These are phyloP conservation scores for Backusella parvicylindrica DNA, from an alignment of 192 early-diverging fungal species.

Conservation along the genomic window DNA sequence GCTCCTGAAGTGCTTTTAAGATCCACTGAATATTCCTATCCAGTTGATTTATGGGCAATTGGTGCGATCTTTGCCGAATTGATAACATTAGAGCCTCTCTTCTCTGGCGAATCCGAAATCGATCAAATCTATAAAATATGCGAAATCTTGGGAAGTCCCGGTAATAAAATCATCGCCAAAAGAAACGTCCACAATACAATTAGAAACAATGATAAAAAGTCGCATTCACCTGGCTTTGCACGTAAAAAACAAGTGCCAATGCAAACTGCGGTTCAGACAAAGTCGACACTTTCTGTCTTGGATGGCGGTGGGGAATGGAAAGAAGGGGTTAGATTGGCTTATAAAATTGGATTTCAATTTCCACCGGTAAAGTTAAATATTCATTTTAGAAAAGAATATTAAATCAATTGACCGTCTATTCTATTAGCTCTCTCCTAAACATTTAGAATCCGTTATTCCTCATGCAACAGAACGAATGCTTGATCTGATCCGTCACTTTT, in stretches of 20 bases:
- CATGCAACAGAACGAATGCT: slow-evolving; percentile 25
- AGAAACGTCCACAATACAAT: background rate
- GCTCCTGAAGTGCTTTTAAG: slow-evolving; percentile 92
- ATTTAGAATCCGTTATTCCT: background rate
- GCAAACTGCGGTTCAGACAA: background rate
- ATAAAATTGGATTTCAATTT: slow-evolving; percentile 65
- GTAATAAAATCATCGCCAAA: background rate
- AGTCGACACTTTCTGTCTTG: background rate
- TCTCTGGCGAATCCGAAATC: slow-evolving; percentile 89
- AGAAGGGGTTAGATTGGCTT: slow-evolving; percentile 65
- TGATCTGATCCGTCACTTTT: slow-evolving; percentile 64
- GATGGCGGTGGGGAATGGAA: slow-evolving; percentile 61
- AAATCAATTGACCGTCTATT: too few species aligned
- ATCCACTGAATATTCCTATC: slow-evolving; percentile 79
- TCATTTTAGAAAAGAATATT: too few species aligned
- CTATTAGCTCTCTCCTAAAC: background rate
- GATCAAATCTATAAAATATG: slow-evolving; percentile 90
- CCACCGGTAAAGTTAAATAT: slow-evolving; percentile 45
- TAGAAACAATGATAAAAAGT: slow-evolving; percentile 11
- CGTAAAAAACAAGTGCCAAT: slow-evolving; percentile 3
- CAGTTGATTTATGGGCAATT: slow-evolving; percentile 95
- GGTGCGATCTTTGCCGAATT: slow-evolving; percentile 92
- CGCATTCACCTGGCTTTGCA: slow-evolving; percentile 27
- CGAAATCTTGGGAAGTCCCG: slow-evolving; percentile 75
- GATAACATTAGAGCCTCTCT: slow-evolving; percentile 82